phyloP scores from a whole-genome alignment of 1,284 basidiomycete genomes.

The Pyrrhoderma noxium region DNA sequence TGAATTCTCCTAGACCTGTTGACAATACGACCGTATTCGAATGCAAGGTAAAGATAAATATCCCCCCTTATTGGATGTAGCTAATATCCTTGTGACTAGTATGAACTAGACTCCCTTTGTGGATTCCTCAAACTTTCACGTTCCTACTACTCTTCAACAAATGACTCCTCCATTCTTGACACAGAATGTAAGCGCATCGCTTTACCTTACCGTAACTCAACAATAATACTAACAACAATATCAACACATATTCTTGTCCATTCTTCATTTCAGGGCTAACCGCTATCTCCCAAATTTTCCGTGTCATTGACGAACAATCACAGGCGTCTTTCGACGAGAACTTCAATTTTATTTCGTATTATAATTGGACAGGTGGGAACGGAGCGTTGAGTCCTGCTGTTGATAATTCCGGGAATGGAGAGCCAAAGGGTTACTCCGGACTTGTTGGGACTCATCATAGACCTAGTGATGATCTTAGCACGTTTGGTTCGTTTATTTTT shows the following conservation, averaged over 20 bases:
- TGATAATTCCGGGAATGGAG: slow-evolving; percentile 35
- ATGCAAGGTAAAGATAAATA: slow-evolving; percentile 69
- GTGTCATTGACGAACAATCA: slow-evolving; percentile 69
- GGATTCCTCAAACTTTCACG: slow-evolving; percentile 71
- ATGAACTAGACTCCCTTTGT: slow-evolving; percentile 69
- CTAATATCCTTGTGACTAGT: slow-evolving; percentile 33
- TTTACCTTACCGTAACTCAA: neutral
- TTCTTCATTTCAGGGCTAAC: slow-evolving; percentile 43
- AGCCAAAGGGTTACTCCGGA: slow-evolving; percentile 25
- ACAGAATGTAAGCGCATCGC: slow-evolving; percentile 43
- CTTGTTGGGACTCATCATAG: slow-evolving; percentile 69
- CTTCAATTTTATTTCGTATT: slow-evolving; percentile 68
- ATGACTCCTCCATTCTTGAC: slow-evolving; percentile 65
- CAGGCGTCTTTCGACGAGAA: slow-evolving; percentile 60
- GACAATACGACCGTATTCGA: slow-evolving; percentile 66
- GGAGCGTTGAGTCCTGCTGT: slow-evolving; percentile 59
- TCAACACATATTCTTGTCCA: neutral
- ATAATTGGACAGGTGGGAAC: slow-evolving; percentile 69
- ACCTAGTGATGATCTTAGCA: slow-evolving; percentile 67
- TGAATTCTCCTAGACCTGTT: slow-evolving; percentile 55
- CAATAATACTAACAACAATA: neutral
- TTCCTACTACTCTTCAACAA: slow-evolving; percentile 62
- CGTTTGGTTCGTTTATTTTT: slow-evolving; percentile 42
- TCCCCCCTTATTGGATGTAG: no score
- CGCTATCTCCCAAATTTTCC: slow-evolving; percentile 67